Conservation (phyloP, 331 rosid species). For the Rosa hybrid region DNA sequence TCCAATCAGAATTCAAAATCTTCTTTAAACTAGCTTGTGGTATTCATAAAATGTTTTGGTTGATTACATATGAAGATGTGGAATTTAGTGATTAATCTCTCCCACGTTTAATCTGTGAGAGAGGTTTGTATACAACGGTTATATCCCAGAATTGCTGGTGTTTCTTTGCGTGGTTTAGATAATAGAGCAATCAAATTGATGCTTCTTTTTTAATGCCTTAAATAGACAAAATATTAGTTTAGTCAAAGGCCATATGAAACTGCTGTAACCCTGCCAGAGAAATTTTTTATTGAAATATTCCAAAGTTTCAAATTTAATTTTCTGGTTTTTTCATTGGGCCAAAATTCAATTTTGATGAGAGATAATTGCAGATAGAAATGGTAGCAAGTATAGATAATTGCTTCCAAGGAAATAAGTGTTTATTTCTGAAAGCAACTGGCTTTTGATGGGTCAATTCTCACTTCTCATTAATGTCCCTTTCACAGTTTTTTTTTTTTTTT, state of each 20-base stretch:
- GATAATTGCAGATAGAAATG: neutral
- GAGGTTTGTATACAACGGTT: neutral
- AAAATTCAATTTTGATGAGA: neutral
- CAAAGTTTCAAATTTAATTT: neutral
- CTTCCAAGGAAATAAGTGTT: neutral
- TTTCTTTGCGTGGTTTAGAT: neutral
- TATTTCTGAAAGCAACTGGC: conserved; percentile 38
- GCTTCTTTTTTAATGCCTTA: neutral
- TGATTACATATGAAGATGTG: neutral
- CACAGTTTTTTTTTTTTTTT: conserved; percentile 11
- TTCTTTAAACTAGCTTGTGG: neutral
- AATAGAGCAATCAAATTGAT: neutral
- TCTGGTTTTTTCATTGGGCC: neutral
- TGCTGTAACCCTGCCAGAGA: neutral
- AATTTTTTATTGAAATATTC: neutral
- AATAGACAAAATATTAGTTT: conserved; percentile 7
- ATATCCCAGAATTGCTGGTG: neutral
- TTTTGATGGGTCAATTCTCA: conserved; percentile 52
- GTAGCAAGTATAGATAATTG: neutral
- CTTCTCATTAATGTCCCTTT: conserved; percentile 48
- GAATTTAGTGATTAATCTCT: neutral
- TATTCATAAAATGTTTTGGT: neutral
- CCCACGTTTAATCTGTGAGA: neutral
- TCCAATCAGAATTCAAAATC: neutral
- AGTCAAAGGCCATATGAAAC: conserved; percentile 1